Evolutionary conservation across 1,284 basidiomycete genomes (phyloP).

Genomic region (Fistulinella staudtii): DNA sequence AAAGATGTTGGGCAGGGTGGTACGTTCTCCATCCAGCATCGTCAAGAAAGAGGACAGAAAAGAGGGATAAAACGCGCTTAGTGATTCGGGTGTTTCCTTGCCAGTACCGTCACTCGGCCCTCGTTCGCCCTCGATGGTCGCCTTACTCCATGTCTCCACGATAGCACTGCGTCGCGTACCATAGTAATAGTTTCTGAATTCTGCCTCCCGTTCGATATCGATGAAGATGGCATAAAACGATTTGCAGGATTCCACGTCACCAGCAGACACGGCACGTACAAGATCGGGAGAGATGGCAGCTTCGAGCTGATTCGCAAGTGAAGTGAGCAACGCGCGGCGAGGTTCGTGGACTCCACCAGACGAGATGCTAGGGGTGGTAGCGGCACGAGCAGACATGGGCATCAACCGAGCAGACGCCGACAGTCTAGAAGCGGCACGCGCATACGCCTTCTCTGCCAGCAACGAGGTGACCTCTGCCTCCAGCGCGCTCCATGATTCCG

Average conservation of each 20-base stretch:
- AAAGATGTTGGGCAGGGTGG: slow-evolving; percentile 77
- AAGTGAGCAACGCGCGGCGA: slow-evolving; percentile 78
- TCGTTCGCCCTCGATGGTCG: slow-evolving; percentile 40
- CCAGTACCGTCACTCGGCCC: slow-evolving; percentile 23
- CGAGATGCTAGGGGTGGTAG: slow-evolving; percentile 42
- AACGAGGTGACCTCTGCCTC: slow-evolving; percentile 86
- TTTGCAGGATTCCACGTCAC: slow-evolving; percentile 70
- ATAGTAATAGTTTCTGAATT: slow-evolving; percentile 92
- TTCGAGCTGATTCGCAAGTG: slow-evolving; percentile 91
- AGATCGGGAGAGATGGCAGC: slow-evolving; percentile 83
- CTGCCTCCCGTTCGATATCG: slow-evolving; percentile 84
- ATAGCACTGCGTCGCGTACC: slow-evolving; percentile 68
- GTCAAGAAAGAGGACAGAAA: slow-evolving; percentile 71
- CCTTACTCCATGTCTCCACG: slow-evolving; percentile 65
- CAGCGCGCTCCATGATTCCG: slow-evolving; percentile 91
- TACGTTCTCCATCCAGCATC: slow-evolving; percentile 68
- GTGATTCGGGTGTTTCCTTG: slow-evolving; percentile 33
- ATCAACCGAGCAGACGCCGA: slow-evolving; percentile 84
- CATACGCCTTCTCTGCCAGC: slow-evolving; percentile 72
- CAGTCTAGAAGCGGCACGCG: slow-evolving; percentile 83
- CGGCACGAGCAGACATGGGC: slow-evolving; percentile 85
- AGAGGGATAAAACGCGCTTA: slow-evolving; percentile 65
- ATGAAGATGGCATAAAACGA: slow-evolving; percentile 83
- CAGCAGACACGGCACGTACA: slow-evolving; percentile 73
- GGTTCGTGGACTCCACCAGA: slow-evolving; percentile 57